Base-by-base conservation (phyloP, 257 asterid species). In the Ehretia macrophylla region DNA sequence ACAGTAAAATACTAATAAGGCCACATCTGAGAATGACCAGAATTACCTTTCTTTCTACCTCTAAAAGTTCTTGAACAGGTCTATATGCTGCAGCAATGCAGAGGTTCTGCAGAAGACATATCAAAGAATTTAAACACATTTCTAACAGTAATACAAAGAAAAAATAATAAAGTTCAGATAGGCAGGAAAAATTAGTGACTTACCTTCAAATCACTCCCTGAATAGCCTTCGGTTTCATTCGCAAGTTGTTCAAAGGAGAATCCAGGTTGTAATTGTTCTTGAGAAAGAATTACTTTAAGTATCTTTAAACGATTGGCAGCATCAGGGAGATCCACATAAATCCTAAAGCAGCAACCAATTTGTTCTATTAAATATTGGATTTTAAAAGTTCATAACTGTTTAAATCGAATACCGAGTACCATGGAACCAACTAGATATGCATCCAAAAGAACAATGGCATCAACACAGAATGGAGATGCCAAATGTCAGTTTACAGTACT, bases 131-230 rank as follows among this genome's bases (percentile, higher is more conserved):
- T 32, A 45, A 32, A 51, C 42, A 64, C 11, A 19, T 38, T 45
- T 60, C 27, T 44, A 35, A 44, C 5, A 17, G 44, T 48, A 35
- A 65, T 21, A 40, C 17, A 22, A 4, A 32, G 42, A 32, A 45
- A 53, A 56, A 40, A 46, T 55, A 46, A 16, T 51, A 46, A 17
- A 51, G 46, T 22, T 35, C 23, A 52, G 23, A 27, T 50, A 35
- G 53, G 8, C 38, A 55, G 38, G 18, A 59, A 57, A 59, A 73
- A 68, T 59, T 47, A 21, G 52, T 11, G 59, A 50, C 63, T 62
- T 75, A 93, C 99, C 97, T 93, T 93, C 63, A 93, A 83, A 74
- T 93, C 99, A 56, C 99, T 93, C 70, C 99, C 99, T 9, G 97
- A 93, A 77, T 93, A 93, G 71, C 97, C 99, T 56, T 93, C 99